These are phyloP conservation scores for Calocybe gangraenosa DNA, from an alignment of 768 basidiomycete genomes.

Conservation along the genomic window DNA sequence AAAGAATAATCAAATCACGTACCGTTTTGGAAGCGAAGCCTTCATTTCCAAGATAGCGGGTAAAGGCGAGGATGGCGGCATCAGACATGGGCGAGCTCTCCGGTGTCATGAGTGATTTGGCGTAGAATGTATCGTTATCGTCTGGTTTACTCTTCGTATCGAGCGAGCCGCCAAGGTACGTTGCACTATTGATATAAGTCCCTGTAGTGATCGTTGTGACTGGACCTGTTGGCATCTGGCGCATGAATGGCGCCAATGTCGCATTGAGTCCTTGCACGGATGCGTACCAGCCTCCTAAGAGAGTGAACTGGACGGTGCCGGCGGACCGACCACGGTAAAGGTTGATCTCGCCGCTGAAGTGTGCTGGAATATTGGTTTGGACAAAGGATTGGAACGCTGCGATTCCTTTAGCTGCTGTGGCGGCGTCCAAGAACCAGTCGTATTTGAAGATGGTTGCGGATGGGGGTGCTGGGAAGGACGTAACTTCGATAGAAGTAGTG, in stretches of 20 bases:
- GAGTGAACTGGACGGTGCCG: conserved; percentile 25
- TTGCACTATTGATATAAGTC: conserved; percentile 15
- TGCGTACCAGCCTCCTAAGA: conserved; percentile 26
- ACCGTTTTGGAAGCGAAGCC: conserved; percentile 28
- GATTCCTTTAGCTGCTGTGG: conserved; percentile 27
- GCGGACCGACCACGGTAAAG: conserved; percentile 22
- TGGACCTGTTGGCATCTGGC: conserved; percentile 11
- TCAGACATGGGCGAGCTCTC: conserved; percentile 24
- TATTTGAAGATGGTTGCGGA: conserved; percentile 23
- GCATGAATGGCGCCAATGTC: conserved; percentile 14
- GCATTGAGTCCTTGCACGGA: conserved; percentile 5
- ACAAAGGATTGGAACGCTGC: conserved; percentile 32
- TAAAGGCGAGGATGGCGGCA: conserved; percentile 26
- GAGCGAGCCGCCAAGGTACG: conserved; percentile 13
- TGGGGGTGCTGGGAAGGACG: conserved; percentile 17
- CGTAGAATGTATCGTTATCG: conserved; percentile 29
- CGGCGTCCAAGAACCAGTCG: conserved; percentile 29
- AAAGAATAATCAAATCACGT: not conserved
- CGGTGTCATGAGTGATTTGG: conserved; percentile 30
- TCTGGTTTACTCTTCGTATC: conserved; percentile 21
- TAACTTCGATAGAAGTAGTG: conserved; percentile 15
- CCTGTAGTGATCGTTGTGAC: conserved; percentile 12
- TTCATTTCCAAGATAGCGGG: conserved; percentile 29
- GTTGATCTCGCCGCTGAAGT: conserved; percentile 31
- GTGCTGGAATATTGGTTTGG: conserved; percentile 26